A percentile compares a stretch with the other conserved stretches of the same genome.
Conservation (phyloP, 257 asterid genomes). For the Solanum chmielewskii region DNA sequence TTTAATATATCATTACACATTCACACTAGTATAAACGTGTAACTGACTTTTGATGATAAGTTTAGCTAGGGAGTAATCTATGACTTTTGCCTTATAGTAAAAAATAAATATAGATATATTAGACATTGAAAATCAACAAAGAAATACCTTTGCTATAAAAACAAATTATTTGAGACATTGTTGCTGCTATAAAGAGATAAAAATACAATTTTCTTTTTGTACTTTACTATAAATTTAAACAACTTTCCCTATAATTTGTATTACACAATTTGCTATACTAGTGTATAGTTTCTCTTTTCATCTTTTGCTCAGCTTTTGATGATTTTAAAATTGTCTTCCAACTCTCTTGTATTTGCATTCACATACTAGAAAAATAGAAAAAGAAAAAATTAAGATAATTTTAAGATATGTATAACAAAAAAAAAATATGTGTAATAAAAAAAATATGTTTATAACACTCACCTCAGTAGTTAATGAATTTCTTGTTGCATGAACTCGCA, state of each 20-base stretch:
- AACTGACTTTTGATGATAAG: too few relatives aligned
- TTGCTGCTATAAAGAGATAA: background rate
- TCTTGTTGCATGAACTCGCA: conserved; percentile 40
- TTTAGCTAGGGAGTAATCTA: too few relatives aligned
- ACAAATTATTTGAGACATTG: background rate
- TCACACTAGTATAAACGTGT: too few relatives aligned
- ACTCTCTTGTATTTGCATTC: conserved; percentile 37
- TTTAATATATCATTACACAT: too few relatives aligned
- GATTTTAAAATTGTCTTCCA: conserved; percentile 49
- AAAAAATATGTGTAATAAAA: background rate
- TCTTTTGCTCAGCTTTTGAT: conserved; percentile 13
- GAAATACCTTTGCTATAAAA: background rate
- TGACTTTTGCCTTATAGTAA: background rate
- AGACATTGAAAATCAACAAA: background rate
- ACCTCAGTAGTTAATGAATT: conserved; percentile 51
- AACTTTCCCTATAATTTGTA: background rate
- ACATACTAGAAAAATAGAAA: conserved; percentile 37
- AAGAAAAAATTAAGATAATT: background rate
- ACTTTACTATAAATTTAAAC: background rate
- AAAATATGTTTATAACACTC: background rate
- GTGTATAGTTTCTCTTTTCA: background rate
- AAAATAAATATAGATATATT: too few relatives aligned
- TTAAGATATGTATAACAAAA: background rate
- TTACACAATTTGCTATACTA: background rate
- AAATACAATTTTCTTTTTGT: background rate